Evolutionary conservation across 306 rosid genomes (phyloP).

Genomic region (Malus orientalis): DNA sequence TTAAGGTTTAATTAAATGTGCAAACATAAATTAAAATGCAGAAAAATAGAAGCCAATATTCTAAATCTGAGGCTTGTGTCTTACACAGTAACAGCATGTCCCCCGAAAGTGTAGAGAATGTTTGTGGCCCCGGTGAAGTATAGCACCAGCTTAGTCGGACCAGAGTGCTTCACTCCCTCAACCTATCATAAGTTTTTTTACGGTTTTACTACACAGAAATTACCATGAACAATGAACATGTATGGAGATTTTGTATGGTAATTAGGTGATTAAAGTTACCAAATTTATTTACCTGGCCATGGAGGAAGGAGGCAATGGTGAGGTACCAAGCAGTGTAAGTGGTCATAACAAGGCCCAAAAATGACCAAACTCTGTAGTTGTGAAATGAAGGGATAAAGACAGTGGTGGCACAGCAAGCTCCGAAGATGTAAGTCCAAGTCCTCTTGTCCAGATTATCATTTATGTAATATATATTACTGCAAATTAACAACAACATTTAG

Average conservation of each 20-base stretch:
- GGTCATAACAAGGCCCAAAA: conserved; percentile 92
- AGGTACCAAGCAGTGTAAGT: conserved; percentile 99
- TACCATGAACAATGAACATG: neutral
- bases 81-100: conserved; percentile 99
- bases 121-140: conserved; percentile 99
- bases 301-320: conserved; percentile 71
- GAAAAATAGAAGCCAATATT: neutral
- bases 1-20: neutral
- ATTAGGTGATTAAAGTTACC: neutral
- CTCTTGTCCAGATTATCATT: conserved; percentile 97
- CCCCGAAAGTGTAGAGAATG: conserved; percentile 99
- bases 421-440: conserved; percentile 97
- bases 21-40: neutral
- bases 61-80: conserved; percentile 24
- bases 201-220: neutral
- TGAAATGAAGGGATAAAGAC: conserved; percentile 95
- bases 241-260: neutral
- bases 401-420: conserved; percentile 99
- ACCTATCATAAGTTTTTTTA: conserved; percentile 24
- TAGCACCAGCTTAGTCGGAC: conserved; percentile 77
- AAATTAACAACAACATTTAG: neutral
- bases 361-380: conserved; percentile 97
- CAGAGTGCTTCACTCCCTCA: conserved; percentile 92
- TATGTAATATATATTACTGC: conserved; percentile 95
- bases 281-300: conserved; percentile 65